Evolutionary conservation across 257 asterid genomes (phyloP), one percentile per base, ranked within the genome.

Genomic region (Catharanthus roseus): DNA sequence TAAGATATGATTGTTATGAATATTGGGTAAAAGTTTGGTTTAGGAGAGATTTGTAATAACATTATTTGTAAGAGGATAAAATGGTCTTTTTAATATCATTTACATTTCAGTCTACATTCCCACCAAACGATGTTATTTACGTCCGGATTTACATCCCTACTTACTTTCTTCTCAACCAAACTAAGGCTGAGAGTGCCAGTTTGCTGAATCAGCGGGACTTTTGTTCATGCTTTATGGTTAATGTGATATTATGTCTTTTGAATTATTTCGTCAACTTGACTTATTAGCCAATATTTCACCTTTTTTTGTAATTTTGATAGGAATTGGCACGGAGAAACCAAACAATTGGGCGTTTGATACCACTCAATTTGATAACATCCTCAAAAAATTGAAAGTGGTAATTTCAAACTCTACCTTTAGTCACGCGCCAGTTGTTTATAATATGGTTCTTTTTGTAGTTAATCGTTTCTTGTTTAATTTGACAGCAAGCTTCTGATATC

Each of bases 291-390:
- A 60, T 47, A 55, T 55, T 74, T 62, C 1, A 18, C 28, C 16
- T 68, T 29, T 47, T 69, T 28, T 71, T 68, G 64, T 56, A 73
- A 61, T 47, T 82, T 19, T 65, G 19, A 63, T 63, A 93, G 97
- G 99, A 47, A 82, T 95, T 9, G 99, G 99, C 36, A 86, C 84
- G 0, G 97, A 86, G 77, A 82, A 86, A 77, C 95, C 95, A 21
- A 89, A 86, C 82, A 81, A 83, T 16, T 95, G 99, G 99, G 99
- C 99, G 1, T 91, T 95, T 79, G 99, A 95, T 77, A 95, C 99
- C 7, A 71, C 97, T 68, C 97, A 95, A 79, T 95, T 91, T 78
- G 97, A 95, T 75, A 89, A 78, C 75, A 91, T 95, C 80, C 97
- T 95, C 67, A 89, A 91, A 88, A 91, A 86, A 78, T 77, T 95